A percentile compares a stretch with the other conserved stretches of the same genome.
phyloP scores from a whole-genome alignment of 371 early-diverging fungal genomes.

The Umbelopsis sp. region DNA sequence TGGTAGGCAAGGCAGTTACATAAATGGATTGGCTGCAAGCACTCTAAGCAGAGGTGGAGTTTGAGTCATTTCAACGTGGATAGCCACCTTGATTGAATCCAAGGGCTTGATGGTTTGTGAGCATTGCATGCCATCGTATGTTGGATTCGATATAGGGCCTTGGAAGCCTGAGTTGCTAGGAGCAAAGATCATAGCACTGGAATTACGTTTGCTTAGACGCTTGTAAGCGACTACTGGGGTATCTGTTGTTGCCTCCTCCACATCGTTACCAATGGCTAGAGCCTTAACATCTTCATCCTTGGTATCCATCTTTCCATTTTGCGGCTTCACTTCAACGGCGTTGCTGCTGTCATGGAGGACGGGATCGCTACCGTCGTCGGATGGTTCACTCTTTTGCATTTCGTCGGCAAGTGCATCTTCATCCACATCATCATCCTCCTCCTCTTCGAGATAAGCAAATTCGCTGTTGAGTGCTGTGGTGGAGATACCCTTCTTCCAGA shows the following conservation, averaged over 20 bases:
- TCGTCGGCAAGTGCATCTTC: slow-evolving; percentile 41
- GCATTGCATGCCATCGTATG: slow-evolving; percentile 26
- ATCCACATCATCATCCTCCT: slow-evolving; percentile 31
- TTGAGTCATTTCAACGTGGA: slow-evolving; percentile 66
- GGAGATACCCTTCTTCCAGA: slow-evolving; percentile 56
- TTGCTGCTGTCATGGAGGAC: background rate
- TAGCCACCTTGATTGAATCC: slow-evolving; percentile 61
- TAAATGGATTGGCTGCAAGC: slow-evolving; percentile 64
- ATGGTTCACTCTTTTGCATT: slow-evolving; percentile 22
- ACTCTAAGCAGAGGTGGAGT: slow-evolving; percentile 73
- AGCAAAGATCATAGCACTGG: background rate
- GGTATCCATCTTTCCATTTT: background rate
- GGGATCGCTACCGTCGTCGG: slow-evolving; percentile 9
- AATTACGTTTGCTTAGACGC: slow-evolving; percentile 16
- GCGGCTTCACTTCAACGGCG: no score
- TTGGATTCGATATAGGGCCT: background rate
- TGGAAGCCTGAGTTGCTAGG: background rate
- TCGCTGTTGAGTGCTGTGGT: slow-evolving; percentile 41
- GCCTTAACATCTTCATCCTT: background rate
- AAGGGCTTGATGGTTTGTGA: slow-evolving; percentile 68
- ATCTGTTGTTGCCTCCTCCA: slow-evolving; percentile 41
- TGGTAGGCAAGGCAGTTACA: background rate
- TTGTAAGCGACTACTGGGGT: slow-evolving; percentile 36
- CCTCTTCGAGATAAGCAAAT: slow-evolving; percentile 33
- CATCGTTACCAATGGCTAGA: slow-evolving; percentile 11